Conservation (phyloP, 73 alveolate genomes). For the Chromera velia region DNA sequence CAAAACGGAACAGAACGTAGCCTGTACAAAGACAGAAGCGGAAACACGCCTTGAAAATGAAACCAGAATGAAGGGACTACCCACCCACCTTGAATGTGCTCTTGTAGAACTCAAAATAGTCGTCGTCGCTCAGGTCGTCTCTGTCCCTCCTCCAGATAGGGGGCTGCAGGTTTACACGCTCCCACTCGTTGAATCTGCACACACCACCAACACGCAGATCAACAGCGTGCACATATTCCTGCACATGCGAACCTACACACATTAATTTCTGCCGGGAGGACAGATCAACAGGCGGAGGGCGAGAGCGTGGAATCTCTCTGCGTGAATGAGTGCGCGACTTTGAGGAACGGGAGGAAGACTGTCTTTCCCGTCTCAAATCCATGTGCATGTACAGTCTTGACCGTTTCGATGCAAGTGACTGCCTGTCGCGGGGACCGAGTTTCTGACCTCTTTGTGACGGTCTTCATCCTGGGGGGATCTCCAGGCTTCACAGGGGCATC, state of each 20-base stretch:
- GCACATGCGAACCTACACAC: not conserved
- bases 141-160: conserved; percentile 87
- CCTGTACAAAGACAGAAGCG: too few species aligned
- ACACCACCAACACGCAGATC: too few species aligned
- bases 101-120: conserved; percentile 42
- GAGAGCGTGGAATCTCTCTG: too few species aligned
- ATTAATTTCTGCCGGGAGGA: too few species aligned
- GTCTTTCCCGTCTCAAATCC: too few species aligned
- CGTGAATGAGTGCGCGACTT: too few species aligned
- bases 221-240: too few species aligned
- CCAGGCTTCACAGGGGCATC: conserved; percentile 34
- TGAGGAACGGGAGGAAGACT: not conserved
- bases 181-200: conserved; percentile 79
- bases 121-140: conserved; percentile 21
- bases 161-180: conserved; percentile 86
- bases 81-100: conserved; percentile 36
- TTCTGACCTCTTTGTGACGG: conserved; percentile 15
- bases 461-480: conserved; percentile 44
- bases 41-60: not conserved
- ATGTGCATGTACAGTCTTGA: too few species aligned
- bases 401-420: too few species aligned
- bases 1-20: not conserved
- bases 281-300: not conserved
- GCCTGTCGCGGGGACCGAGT: not conserved
- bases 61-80: not conserved